Base-by-base conservation (phyloP, 352 stramenopile species). In the Phytophthora palmivora region DNA sequence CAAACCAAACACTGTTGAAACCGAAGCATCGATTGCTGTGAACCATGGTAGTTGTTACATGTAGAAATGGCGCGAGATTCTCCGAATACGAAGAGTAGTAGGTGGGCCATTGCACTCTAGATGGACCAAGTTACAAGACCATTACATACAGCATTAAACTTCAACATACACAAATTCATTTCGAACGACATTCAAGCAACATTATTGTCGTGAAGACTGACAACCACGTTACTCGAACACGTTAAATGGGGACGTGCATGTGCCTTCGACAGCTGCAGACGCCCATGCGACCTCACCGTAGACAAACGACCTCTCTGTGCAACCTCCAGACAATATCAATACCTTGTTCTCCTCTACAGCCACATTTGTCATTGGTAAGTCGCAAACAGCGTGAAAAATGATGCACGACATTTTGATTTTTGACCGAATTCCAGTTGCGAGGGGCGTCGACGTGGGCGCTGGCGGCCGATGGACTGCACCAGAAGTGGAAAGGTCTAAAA, bases 401-500 rank as follows among this genome's bases (percentile, higher is more conserved):
- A 45, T 19, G 52, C 28, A 32, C 8, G 37, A 32, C 36, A 21
- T 51, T 47, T 22, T 76, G 32, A 69, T 36, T 15, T 16, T 59
- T 50, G 15, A 14, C 11, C 8, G 30, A 6, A n/a, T 53, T 21
- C 34, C 12, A 64, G 74, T 18, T 54, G 26, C 67, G 74, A 34
- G 48, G 72, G 11, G 71, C 77, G 7, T 93, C 87, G 28, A 93
- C 87, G 46, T 95, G 87, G 87, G 60, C 87, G 44, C 59, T 95
- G 24, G 87, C 84, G n/a, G 81, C 82, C 4, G 79, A 78, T 9
- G 81, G 87, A 6, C 67, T 95, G 43, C 85, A 93, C 63, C 73
- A 83, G 57, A 92, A 95, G 67, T 93, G 82, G 82, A 83, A 88
- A 44, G 81, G 81, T 18, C 63, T 95, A 53, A 95, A 95, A 62